Evolutionary conservation across 2,329 filamentous ascomycete species (phyloP).

Genomic region (Neofusicoccum ribis): DNA sequence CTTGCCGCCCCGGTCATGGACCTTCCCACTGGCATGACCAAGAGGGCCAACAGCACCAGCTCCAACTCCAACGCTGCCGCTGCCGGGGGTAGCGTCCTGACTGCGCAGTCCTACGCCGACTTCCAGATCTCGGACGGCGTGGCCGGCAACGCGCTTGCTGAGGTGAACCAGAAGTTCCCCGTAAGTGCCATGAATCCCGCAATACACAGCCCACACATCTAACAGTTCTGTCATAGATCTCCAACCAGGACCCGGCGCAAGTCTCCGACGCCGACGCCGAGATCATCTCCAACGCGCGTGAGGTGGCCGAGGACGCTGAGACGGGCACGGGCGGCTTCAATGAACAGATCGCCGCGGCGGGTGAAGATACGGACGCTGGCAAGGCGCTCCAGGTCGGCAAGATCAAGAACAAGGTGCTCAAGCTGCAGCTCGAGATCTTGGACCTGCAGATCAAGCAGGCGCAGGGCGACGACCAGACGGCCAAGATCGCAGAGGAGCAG

Average conservation of each 20-base stretch:
- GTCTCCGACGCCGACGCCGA: slow-evolving; percentile 51
- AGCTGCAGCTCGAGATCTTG: slow-evolving; percentile 56
- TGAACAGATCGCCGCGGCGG: slow-evolving; percentile 51
- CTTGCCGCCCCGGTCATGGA: slow-evolving; percentile 26
- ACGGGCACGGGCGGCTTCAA: slow-evolving; percentile 50
- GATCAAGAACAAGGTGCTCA: slow-evolving; percentile 63
- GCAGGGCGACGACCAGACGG: slow-evolving; percentile 51
- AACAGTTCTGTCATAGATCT: slow-evolving; percentile 34
- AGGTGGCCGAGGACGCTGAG: slow-evolving; percentile 58
- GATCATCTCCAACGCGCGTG: slow-evolving; percentile 55
- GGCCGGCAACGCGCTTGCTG: slow-evolving; percentile 55
- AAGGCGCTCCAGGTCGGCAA: slow-evolving; percentile 56
- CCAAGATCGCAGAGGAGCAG: slow-evolving; percentile 48
- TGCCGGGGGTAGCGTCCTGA: slow-evolving; percentile 18
- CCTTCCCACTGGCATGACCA: slow-evolving; percentile 16
- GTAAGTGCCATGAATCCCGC: slow-evolving; percentile 32
- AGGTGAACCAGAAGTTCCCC: slow-evolving; percentile 57
- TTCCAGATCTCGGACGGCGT: slow-evolving; percentile 55
- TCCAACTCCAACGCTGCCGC: not conserved
- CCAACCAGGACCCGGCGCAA: slow-evolving; percentile 47
- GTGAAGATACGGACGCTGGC: slow-evolving; percentile 35
- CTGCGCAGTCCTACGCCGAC: slow-evolving; percentile 31
- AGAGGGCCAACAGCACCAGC: slow-evolving; percentile 9
- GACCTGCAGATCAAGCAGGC: slow-evolving; percentile 55
- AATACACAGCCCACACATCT: not conserved